Percentiles rank a stretch among this genome's conserved stretches.
Evolutionary conservation across 2,329 filamentous ascomycete species (phyloP).

Genomic region (Cladosporium cucumerinum): DNA sequence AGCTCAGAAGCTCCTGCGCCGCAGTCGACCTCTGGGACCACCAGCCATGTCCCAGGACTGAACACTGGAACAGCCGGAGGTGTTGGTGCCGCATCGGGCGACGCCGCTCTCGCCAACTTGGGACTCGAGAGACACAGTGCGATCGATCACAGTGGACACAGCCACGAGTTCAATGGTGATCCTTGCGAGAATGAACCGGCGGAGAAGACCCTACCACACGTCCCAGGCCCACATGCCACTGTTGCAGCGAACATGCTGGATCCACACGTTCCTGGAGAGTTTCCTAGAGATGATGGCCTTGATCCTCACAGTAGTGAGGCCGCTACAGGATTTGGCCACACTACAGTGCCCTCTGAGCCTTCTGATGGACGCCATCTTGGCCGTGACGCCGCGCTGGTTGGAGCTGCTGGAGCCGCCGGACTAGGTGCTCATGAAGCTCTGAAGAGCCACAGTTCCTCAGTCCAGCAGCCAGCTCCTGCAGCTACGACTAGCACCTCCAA

Average conservation of each 20-base stretch:
- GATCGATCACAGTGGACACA: conserved; percentile 24
- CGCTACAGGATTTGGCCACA: background rate
- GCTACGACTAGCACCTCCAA: background rate
- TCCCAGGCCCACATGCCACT: conserved; percentile 32
- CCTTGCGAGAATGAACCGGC: conserved; percentile 22
- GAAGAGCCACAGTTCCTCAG: background rate
- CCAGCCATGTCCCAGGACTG: background rate
- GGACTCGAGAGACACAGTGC: background rate
- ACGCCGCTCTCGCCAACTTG: background rate
- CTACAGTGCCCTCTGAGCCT: background rate
- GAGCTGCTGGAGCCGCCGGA: conserved; percentile 30
- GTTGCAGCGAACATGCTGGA: conserved; percentile 35
- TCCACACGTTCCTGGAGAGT: conserved; percentile 36
- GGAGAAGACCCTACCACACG: conserved; percentile 19
- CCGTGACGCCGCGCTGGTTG: conserved; percentile 32
- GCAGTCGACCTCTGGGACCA: background rate
- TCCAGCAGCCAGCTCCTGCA: background rate
- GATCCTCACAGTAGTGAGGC: conserved; percentile 19
- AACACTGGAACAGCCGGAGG: conserved; percentile 1
- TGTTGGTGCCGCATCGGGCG: conserved; percentile 10
- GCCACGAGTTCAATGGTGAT: conserved; percentile 27
- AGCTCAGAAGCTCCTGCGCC: background rate
- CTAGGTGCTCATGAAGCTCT: background rate
- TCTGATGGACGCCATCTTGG: conserved; percentile 27
- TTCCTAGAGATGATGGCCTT: conserved; percentile 26